Evolutionary conservation across 2,329 filamentous ascomycete genomes (phyloP).

Genomic region (Curvularia verruculosa): DNA sequence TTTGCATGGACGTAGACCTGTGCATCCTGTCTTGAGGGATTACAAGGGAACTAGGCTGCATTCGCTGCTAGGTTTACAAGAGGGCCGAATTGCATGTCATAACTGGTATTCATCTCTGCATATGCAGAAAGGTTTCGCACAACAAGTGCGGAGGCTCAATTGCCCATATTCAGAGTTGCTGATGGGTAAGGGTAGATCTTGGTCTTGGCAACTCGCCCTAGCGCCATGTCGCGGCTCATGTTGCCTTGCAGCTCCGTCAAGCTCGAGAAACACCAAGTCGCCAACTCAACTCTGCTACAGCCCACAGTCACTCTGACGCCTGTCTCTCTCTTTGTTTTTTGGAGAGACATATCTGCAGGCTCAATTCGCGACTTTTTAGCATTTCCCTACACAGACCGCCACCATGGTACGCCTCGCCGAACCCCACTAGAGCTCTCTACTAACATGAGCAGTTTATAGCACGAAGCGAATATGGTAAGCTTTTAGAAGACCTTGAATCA

Average conservation of each 20-base stretch:
- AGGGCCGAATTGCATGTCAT: background rate
- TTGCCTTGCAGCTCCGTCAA: slow-evolving; percentile 37
- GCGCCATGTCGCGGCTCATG: slow-evolving; percentile 31
- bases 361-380: background rate
- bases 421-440: slow-evolving; percentile 41
- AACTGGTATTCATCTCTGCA: no score
- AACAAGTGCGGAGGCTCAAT: background rate
- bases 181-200: background rate
- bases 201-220: slow-evolving; percentile 29
- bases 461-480: slow-evolving; percentile 98
- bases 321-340: background rate
- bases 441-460: slow-evolving; percentile 79
- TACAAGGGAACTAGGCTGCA: background rate
- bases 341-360: background rate
- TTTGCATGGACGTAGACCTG: background rate
- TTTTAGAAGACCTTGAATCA: slow-evolving; percentile 1
- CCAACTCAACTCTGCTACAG: slow-evolving; percentile 16
- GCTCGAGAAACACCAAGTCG: slow-evolving; percentile 28
- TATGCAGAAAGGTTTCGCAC: no score
- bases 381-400: slow-evolving; percentile 18
- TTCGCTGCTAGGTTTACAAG: background rate
- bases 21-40: background rate
- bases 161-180: background rate
- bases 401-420: slow-evolving; percentile 42
- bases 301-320: slow-evolving; percentile 2